Base-by-base conservation (phyloP, 345 rosid species). In the Melastoma malabathricum region DNA sequence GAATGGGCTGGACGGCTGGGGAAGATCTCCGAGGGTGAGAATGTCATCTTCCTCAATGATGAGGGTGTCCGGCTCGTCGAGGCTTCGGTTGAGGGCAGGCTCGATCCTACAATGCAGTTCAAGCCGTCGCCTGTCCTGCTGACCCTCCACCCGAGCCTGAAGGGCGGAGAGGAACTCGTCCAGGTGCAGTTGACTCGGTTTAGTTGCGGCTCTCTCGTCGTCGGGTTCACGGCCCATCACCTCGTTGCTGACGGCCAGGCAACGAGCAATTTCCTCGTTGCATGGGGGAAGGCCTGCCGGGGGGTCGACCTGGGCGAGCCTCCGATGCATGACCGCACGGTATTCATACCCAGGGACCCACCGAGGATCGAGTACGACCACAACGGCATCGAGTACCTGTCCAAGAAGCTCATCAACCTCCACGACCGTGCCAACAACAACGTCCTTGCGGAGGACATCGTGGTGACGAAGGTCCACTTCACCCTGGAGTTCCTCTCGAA, bases 121-220 rank as follows among this genome's bases (percentile, higher is more conserved):
- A 55, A 48, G 51, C 75, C 71, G 9, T 70, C 75, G 19, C 51
- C 62, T 1, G 7, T 20, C 10, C 14, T 62, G 2, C 50, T 65
- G 15, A 55, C 52, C 52, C 68, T 70, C 43, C 67, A 70, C 44
- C 71, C 75, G 43, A 19, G 50, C 54, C 46, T 71, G 43, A 56
- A 59, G 22, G 71, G 52, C 15, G 57, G 56, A 47, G 68, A 66
- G 58, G 75, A 71, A 52, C 20, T 71, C 6, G 50, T 62, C 16
- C 71, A 71, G 38, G 68, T 71, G 18, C 68, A 71, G 46, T 59
- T 65, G 18, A 62, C 63, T 12, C 62, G 61, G 59, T 70, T 70
- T 52, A 17, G 45, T 43, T 71, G 74, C 25, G 75, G 71, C 57
- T 71, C 75, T 1, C 16, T 66, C 41, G 63, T 59, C 15, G 48